A percentile compares a stretch with the other conserved stretches of the same genome.
Evolutionary conservation across 2,329 filamentous ascomycete species (phyloP).

Genomic region (Exophiala spinifera): DNA sequence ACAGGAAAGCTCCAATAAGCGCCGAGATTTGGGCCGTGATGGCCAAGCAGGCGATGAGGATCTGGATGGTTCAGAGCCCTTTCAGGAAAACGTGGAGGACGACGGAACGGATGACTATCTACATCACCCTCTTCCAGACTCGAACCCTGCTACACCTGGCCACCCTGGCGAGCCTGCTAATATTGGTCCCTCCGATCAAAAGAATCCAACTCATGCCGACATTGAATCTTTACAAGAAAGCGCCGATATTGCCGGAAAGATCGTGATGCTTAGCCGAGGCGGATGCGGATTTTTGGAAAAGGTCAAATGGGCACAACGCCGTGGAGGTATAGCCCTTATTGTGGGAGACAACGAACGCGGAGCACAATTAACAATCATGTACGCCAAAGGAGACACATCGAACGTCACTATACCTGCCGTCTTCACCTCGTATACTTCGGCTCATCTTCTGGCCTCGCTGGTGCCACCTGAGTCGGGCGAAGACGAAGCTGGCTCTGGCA

Average conservation of each 20-base stretch:
- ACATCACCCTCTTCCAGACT: constrained; percentile 56
- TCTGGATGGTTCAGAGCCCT: constrained; percentile 5
- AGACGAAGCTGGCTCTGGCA: constrained; percentile 47
- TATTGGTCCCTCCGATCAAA: constrained; percentile 28
- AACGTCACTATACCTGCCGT: constrained; percentile 91
- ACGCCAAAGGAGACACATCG: constrained; percentile 91
- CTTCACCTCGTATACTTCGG: constrained; percentile 92
- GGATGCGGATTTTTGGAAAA: constrained; percentile 97
- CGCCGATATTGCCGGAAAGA: constrained; percentile 88
- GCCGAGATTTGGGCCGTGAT: constrained; percentile 8
- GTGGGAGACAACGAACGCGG: constrained; percentile 91
- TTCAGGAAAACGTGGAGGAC: constrained; percentile 41
- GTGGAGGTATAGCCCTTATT: constrained; percentile 84
- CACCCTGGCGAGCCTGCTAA: constrained; percentile 37
- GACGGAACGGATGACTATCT: constrained; percentile 86
- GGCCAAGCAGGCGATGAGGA: not conserved
- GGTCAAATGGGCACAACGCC: constrained; percentile 91
- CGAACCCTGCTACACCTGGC: constrained; percentile 36
- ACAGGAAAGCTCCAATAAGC: constrained; percentile 9
- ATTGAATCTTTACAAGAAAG: constrained; percentile 89
- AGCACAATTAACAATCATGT: constrained; percentile 92
- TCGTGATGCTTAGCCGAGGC: constrained; percentile 85
- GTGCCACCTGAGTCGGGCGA: constrained; percentile 67
- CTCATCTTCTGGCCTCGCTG: constrained; percentile 84
- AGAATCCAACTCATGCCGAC: constrained; percentile 65